Conservation (phyloP, 345 rosid genomes). For the Cardamine chenopodiifolia region DNA sequence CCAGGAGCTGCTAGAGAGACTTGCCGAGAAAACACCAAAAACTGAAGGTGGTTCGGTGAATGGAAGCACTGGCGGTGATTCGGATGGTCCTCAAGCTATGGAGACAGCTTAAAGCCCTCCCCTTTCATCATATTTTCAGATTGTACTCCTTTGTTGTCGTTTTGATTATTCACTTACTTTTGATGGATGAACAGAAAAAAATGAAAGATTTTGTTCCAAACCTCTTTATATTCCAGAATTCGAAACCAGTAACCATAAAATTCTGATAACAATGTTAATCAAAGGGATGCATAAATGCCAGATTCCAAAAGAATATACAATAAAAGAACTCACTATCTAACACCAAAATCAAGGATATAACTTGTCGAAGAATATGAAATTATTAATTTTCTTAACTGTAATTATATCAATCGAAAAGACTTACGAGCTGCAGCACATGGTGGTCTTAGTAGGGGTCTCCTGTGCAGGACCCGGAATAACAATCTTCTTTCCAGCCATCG, state of each 20-base stretch:
- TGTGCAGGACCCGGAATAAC: constrained; percentile 68
- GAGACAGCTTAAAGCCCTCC: constrained; percentile 24
- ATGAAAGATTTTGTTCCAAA: neutral
- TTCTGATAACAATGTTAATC: no score
- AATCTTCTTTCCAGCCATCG: constrained; percentile 62
- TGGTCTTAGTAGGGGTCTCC: constrained; percentile 54
- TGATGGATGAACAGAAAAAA: neutral
- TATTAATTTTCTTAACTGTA: neutral
- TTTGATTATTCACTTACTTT: neutral
- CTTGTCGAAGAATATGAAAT: neutral
- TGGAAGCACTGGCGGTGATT: constrained; percentile 25
- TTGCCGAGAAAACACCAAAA: constrained; percentile 49
- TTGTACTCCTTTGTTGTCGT: constrained; percentile 5
- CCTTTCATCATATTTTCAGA: neutral
- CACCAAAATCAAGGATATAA: neutral
- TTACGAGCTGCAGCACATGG: constrained; percentile 49
- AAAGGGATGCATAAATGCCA: neutral
- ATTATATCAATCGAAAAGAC: constrained; percentile 36
- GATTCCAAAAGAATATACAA: constrained; percentile 5
- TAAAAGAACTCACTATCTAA: neutral
- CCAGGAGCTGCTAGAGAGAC: constrained; percentile 79
- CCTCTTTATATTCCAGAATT: neutral
- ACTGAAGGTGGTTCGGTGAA: constrained; percentile 23
- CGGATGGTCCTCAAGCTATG: constrained; percentile 36
- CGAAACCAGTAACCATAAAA: neutral